These are phyloP conservation scores for Sporothrix dimorphospora DNA, from an alignment of 2,329 filamentous ascomycete species.

Conservation along the genomic window DNA sequence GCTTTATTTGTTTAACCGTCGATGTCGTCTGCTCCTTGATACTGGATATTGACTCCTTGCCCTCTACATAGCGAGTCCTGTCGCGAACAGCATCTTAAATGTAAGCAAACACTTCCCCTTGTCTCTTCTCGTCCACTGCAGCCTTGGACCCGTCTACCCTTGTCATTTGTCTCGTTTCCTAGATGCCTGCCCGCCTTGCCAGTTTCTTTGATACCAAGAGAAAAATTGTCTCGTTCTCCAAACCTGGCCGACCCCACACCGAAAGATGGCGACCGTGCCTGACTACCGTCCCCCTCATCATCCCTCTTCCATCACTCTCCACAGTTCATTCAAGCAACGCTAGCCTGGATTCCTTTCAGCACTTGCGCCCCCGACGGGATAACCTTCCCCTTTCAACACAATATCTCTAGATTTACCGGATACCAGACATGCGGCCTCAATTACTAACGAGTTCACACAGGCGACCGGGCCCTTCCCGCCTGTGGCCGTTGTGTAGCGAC, in stretches of 20 bases:
- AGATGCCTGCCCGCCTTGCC: background rate
- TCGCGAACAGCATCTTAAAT: constrained; percentile 53
- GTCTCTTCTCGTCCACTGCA: background rate
- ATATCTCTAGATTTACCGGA: background rate
- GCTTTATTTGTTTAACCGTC: background rate
- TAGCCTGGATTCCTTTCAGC: background rate
- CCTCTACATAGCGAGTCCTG: constrained; percentile 47
- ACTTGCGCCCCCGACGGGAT: background rate
- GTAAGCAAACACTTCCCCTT: constrained; percentile 38
- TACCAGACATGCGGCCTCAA: background rate
- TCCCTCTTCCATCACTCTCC: background rate
- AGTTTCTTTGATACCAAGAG: background rate
- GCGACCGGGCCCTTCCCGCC: constrained; percentile 45
- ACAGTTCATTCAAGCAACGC: background rate
- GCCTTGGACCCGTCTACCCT: background rate
- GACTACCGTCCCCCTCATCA: background rate
- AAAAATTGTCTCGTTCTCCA: background rate
- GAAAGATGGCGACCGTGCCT: background rate
- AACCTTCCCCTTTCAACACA: background rate
- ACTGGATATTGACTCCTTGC: background rate
- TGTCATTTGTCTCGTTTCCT: background rate
- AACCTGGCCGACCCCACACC: background rate
- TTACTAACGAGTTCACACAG: constrained; percentile 35
- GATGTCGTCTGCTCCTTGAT: background rate
- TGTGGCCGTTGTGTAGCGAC: constrained; percentile 41